Evolutionary conservation across 176 grass and related monocot species (phyloP).

Genomic region (Zea mays): Zm-B73-REFERENCE-NAM-5.0 NC_050104.1:122828501-122829000

Average conservation of each 20-base stretch:
- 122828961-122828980: conserved; percentile 81
- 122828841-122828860: conserved; percentile 42
- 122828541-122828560: conserved; percentile 48
- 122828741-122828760: conserved; percentile 62
- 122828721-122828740: conserved; percentile 69
- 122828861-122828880: conserved; percentile 53
- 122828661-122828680: conserved; percentile 33
- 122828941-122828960: conserved; percentile 75
- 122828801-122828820: conserved; percentile 35
- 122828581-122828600: conserved; percentile 76
- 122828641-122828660: conserved; percentile 23
- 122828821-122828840: conserved; percentile 51
- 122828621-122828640: conserved; percentile 46
- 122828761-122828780: conserved; percentile 42
- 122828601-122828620: conserved; percentile 74
- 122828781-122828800: conserved; percentile 29
- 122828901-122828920: conserved; percentile 90
- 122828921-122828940: conserved; percentile 95
- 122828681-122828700: conserved; percentile 67
- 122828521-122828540: not conserved
- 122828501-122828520: conserved; percentile 42
- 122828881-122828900: conserved; percentile 59
- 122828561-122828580: conserved; percentile 81
- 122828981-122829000: conserved; percentile 70
- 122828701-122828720: conserved; percentile 65